Base-by-base conservation (phyloP, 495 filamentous ascomycete genomes). In the Penicillium soppii region DNA sequence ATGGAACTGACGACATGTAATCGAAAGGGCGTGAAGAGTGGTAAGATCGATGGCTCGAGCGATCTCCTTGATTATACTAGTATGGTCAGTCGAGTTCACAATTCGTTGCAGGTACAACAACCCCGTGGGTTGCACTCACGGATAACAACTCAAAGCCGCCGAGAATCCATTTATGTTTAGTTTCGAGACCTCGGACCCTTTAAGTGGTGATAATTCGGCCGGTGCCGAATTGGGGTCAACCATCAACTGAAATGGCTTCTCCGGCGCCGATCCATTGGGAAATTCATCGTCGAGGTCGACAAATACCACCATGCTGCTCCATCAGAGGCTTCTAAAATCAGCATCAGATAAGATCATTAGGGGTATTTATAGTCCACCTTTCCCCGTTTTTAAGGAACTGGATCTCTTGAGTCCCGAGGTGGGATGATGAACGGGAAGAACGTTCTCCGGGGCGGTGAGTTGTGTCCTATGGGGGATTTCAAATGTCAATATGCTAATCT, bases 141-240 rank as follows among this genome's bases (percentile, higher is more conserved):
- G 91, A 80, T 96, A 96, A 73, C 90, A 94, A 57, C 85, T 85
- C 71, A 96, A 75, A 55, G 88, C 86, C 62, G 82, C 79, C 25
- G 89, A 87, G 73, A 92, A 85, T 47, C 76, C 75, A 71, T 83
- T 87, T 60, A 77, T 65, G 62, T 90, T 92, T 37, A 76, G 81
- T 70, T 82, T 83, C 43, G 17, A 7, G 6, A 13, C 17, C 21
- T 33, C 42, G 13, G 29, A 3, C 10, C 10, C 37, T 40, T 40
- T 15, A 10, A 55, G 58, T 15, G 58, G 27, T 9, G 52, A 9
- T 8, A 54, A 26, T 17, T 61, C 54, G 32, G 32, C 43, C 5
- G 49, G 40, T 7, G 48, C 33, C 25, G 53, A 38, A 29, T 45
- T 39, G 32, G 54, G 58, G 10, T 63, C 57, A 32, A 44, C 56